Percentiles rank a stretch among this genome's conserved stretches.
phyloP scores from a whole-genome alignment of 352 stramenopile genomes.

The Sclerospora graminicola region DNA sequence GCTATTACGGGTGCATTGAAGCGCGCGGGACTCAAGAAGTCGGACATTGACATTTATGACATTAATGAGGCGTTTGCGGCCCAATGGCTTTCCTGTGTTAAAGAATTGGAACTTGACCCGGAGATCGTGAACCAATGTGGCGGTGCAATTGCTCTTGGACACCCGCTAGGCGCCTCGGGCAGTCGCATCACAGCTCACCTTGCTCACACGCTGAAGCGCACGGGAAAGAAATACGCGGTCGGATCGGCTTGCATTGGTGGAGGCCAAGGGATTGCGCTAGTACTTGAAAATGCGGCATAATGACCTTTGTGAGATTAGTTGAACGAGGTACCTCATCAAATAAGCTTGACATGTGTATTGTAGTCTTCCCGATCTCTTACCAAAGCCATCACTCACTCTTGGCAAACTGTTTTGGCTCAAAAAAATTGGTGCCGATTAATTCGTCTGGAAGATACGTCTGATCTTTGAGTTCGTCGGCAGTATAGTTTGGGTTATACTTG shows the following conservation, averaged over 20 bases:
- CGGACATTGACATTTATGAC: conserved; percentile 95
- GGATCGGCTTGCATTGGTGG: conserved; percentile 97
- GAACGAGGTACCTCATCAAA: too few species aligned
- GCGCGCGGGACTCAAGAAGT: conserved; percentile 80
- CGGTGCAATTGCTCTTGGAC: conserved; percentile 93
- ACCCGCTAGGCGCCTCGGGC: conserved; percentile 94
- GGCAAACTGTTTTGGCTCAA: conserved; percentile 14
- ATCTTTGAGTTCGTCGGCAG: conserved; percentile 48
- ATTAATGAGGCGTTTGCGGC: conserved; percentile 99
- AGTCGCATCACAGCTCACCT: conserved; percentile 88
- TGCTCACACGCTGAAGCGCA: conserved; percentile 77
- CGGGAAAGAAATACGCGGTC: conserved; percentile 90
- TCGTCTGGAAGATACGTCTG: conserved; percentile 81
- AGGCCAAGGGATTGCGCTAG: conserved; percentile 96
- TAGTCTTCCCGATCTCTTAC: too few species aligned
- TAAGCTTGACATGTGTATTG: too few species aligned
- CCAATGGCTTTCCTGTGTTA: conserved; percentile 94
- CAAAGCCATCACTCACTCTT: too few species aligned
- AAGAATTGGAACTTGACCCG: conserved; percentile 93
- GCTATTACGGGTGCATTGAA: conserved; percentile 90
- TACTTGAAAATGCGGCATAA: conserved; percentile 89
- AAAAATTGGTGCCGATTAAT: conserved; percentile 51
- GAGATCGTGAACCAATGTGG: conserved; percentile 90
- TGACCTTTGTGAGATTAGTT: too few species aligned
- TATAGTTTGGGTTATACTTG: conserved; percentile 76